phyloP scores from a whole-genome alignment of 805 yeast genomes.

The Candida vartiovaarae region DNA sequence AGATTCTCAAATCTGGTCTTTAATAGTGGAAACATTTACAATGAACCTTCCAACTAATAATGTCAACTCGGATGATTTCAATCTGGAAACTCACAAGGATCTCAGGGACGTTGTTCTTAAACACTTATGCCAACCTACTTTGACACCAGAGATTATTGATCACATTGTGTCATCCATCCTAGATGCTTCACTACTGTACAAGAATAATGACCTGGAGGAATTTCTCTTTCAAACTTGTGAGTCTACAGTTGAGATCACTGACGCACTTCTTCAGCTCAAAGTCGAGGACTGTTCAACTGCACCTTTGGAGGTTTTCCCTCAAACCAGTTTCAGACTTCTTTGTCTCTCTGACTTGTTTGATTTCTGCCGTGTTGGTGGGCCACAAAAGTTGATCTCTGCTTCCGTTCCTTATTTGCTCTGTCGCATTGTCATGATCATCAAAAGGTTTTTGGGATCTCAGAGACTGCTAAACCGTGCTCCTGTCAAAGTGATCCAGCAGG shows the following conservation, averaged over 20 bases:
- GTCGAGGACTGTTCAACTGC: constrained; percentile 51
- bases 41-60: constrained; percentile 31
- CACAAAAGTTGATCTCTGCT: constrained; percentile 17
- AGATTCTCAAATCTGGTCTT: constrained; percentile 28
- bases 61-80: constrained; percentile 36
- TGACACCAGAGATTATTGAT: constrained; percentile 29
- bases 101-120: constrained; percentile 38
- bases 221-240: constrained; percentile 24
- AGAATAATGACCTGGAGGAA: constrained; percentile 47
- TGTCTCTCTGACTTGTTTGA: constrained; percentile 51
- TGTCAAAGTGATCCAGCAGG: constrained; percentile 53
- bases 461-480: constrained; percentile 57
- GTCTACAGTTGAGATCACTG: constrained; percentile 30
- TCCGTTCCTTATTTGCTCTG: constrained; percentile 44
- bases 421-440: constrained; percentile 53
- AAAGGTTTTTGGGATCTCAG: constrained; percentile 58
- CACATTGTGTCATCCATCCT: constrained; percentile 45
- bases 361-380: constrained; percentile 26
- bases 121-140: constrained; percentile 25
- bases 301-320: constrained; percentile 35
- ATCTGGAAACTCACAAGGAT: constrained; percentile 35
- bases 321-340: constrained; percentile 41
- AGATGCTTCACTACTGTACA: constrained; percentile 52
- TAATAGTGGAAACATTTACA: constrained; percentile 34
- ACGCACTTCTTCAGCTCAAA: constrained; percentile 32